Percentiles rank a stretch among this genome's conserved stretches.
Evolutionary conservation across 192 early-diverging fungal genomes (phyloP).

Genomic region (Backusella circina): DNA sequence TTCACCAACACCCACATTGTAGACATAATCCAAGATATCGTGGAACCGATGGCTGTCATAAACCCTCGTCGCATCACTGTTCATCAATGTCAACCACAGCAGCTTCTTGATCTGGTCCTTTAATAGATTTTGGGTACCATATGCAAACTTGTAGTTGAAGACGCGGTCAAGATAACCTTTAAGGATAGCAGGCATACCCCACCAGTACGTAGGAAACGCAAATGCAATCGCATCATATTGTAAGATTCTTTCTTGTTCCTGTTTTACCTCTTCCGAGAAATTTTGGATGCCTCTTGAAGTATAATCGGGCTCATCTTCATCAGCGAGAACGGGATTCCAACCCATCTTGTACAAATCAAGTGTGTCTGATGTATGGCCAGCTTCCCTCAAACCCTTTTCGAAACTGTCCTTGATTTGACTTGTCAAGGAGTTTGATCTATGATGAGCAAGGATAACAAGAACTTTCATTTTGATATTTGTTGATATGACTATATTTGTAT

Average conservation of each 20-base stretch:
- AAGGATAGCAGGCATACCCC: background rate
- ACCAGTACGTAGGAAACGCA: background rate
- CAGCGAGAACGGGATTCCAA: background rate
- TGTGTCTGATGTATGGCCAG: background rate
- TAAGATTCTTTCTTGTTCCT: background rate
- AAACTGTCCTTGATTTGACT: background rate
- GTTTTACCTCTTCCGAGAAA: background rate
- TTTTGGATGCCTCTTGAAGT: background rate
- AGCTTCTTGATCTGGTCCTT: background rate
- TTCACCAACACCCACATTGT: background rate
- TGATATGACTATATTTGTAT: too few relatives aligned
- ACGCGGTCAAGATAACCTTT: background rate
- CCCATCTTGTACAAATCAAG: background rate
- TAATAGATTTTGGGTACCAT: background rate
- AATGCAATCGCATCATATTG: background rate
- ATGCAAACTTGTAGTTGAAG: background rate
- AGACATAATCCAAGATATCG: background rate
- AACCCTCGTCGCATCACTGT: background rate
- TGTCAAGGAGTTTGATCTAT: background rate
- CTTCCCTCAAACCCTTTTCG: background rate
- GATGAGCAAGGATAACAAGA: background rate
- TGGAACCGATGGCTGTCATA: background rate
- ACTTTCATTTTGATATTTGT: background rate
- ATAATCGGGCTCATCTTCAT: background rate
- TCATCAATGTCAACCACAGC: background rate